Conservation (phyloP, 371 early-diverging fungal genomes). For the Lichtheimia ramosa region DNA sequence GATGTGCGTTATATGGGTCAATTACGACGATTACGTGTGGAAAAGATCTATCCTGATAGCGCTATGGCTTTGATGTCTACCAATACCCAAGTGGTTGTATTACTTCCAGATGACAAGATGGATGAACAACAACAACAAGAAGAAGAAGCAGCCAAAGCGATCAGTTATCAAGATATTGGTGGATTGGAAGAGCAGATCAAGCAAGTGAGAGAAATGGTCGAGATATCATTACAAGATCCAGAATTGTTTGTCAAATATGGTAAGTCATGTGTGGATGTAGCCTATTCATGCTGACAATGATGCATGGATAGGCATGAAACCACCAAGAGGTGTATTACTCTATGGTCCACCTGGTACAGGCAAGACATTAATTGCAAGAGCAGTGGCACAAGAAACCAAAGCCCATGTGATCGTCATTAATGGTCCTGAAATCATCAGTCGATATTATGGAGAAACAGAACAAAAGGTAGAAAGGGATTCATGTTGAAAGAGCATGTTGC, state of each 20-base stretch:
- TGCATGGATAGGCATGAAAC: slow-evolving; percentile 51
- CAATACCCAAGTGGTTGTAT: no score
- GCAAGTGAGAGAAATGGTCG: slow-evolving; percentile 83
- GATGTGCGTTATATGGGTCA: slow-evolving; percentile 58
- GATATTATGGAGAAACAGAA: slow-evolving; percentile 97
- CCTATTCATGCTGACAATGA: background rate
- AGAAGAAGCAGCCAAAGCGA: background rate
- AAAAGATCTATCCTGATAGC: slow-evolving; percentile 8
- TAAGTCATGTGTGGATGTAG: slow-evolving; percentile 2
- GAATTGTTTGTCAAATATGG: slow-evolving; percentile 70
- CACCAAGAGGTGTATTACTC: slow-evolving; percentile 88
- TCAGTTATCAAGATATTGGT: slow-evolving; percentile 64
- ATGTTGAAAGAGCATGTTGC: background rate
- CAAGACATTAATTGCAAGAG: slow-evolving; percentile 92
- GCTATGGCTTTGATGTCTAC: no score
- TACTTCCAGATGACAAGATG: no score
- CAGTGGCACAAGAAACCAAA: slow-evolving; percentile 83
- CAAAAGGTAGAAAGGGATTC: no score
- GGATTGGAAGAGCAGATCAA: slow-evolving; percentile 73
- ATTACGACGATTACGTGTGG: slow-evolving; percentile 40
- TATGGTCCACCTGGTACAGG: slow-evolving; percentile 99
- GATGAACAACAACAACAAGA: background rate
- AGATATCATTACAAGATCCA: slow-evolving; percentile 81
- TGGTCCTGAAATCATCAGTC: slow-evolving; percentile 95
- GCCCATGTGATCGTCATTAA: slow-evolving; percentile 87